Conservation (phyloP, 768 basidiomycete species). For the Panellus pusillus region DNA sequence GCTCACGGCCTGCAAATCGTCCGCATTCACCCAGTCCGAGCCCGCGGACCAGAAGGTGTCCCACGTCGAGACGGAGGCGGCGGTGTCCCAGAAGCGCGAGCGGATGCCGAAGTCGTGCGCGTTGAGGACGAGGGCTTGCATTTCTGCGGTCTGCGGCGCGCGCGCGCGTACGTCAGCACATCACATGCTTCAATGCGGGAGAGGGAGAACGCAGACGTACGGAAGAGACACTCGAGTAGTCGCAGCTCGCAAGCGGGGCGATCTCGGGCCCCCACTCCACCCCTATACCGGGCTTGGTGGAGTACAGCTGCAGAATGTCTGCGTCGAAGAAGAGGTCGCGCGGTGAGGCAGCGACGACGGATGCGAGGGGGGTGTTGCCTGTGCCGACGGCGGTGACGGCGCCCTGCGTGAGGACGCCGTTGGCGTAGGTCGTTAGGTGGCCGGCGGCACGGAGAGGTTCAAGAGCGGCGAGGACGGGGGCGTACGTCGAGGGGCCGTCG, state of each 20-base stretch:
- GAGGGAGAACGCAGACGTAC: slow-evolving; percentile 4
- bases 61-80: slow-evolving; percentile 22
- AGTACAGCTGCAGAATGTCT: slow-evolving; percentile 21
- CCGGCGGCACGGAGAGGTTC: slow-evolving; percentile 36
- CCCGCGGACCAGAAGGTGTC: slow-evolving; percentile 22
- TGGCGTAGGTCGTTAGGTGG: slow-evolving; percentile 35
- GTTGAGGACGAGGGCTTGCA: slow-evolving; percentile 21
- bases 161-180: not conserved
- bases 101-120: slow-evolving; percentile 24
- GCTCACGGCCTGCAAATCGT: slow-evolving; percentile 24
- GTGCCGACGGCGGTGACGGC: slow-evolving; percentile 27
- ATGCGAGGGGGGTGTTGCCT: slow-evolving; percentile 27
- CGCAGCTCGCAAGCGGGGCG: slow-evolving; percentile 27
- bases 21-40: slow-evolving; percentile 30
- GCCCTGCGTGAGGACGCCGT: slow-evolving; percentile 20
- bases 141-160: slow-evolving; percentile 20
- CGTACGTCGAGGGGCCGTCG: slow-evolving; percentile 27
- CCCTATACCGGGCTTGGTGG: slow-evolving; percentile 12
- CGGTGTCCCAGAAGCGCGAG: slow-evolving; percentile 27
- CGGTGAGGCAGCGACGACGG: slow-evolving; percentile 20
- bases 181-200: not conserved
- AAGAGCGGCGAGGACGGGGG: slow-evolving; percentile 32
- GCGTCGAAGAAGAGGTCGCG: slow-evolving; percentile 29
- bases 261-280: slow-evolving; percentile 21
- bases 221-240: slow-evolving; percentile 20